Conservation (phyloP, 495 filamentous ascomycete genomes). For the Penicillium chermesinum region DNA sequence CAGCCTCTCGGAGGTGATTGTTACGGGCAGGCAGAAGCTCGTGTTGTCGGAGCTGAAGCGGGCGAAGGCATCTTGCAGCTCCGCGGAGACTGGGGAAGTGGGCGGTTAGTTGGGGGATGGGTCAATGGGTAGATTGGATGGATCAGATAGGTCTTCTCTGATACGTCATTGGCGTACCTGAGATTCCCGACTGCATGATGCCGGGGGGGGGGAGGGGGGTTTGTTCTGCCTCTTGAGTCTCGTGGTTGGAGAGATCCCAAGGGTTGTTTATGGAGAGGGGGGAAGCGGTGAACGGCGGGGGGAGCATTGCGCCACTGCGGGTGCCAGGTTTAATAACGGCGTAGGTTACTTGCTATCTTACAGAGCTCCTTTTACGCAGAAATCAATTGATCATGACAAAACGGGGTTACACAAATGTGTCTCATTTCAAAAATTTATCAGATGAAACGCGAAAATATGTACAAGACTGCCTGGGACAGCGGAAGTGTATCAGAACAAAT, state of each 20-base stretch:
- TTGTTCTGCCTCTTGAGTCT: constrained; percentile 4
- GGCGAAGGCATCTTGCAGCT: constrained; percentile 81
- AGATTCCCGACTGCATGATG: constrained; percentile 85
- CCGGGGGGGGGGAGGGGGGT: no score
- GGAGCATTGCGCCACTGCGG: neutral
- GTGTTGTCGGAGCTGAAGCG: constrained; percentile 57
- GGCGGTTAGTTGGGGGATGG: constrained; percentile 10
- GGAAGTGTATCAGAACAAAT: constrained; percentile 1
- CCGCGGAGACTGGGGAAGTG: constrained; percentile 61
- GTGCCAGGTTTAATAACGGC: neutral
- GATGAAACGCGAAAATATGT: no score
- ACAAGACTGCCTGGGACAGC: constrained; percentile 16
- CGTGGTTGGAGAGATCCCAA: constrained; percentile 5
- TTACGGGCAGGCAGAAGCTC: constrained; percentile 75
- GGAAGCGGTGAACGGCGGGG: constrained; percentile 24
- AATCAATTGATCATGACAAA: neutral
- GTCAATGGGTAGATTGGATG: neutral
- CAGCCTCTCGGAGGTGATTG: constrained; percentile 72
- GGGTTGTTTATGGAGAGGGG: constrained; percentile 21
- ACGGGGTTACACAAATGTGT: constrained; percentile 23
- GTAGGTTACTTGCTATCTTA: neutral
- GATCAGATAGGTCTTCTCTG: neutral
- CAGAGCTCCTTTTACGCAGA: neutral
- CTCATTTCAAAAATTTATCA: no score
- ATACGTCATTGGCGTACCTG: constrained; percentile 46